Evolutionary conservation across 495 filamentous ascomycete species (phyloP), one percentile per base, ranked within the genome.

Genomic region (Ramalina intermedia): DNA sequence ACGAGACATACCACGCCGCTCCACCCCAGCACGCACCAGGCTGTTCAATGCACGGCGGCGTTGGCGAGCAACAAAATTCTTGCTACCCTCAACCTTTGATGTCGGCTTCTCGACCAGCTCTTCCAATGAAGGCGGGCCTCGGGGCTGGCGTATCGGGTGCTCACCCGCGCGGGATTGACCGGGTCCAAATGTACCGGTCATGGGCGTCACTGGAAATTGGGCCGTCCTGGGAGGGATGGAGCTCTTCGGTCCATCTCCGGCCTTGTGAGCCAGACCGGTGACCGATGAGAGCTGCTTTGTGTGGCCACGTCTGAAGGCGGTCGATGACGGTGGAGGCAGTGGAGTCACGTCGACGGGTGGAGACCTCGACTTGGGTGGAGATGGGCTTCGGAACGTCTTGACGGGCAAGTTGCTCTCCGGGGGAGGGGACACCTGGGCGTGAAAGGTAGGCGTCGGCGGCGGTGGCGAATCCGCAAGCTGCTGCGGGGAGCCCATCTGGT

Each of bases 61-160:
- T 58, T 91, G 88, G 53, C 90, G 90, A 29, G 87, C 82, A 17
- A 85, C 82, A 65, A 99, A 99, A 68, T 99, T 99, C 75, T 95
- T 94, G 78, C 90, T 95, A 35, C 93, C 91, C 58, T 95, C 90
- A 54, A 91, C 81, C 66, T 88, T 94, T 41, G 86, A 81, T 4
- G 91, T 99, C 6, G 91, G 91, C 65, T 87, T 89, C 23, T 81
- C 78, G 51, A 81, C 74, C 48, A 99, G 79, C 64, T 99, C 90
- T 55, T 99, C 93, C 40, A 96, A 71, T 2, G 85, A 78, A 5
- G 93, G 93, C 16, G 91, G 91, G 27, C 88, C 88, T 58, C 88
- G 85, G 42, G 91, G 91, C 64, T 96, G 93, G 52, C 91, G 91
- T 49, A 82, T 69, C 4, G 91, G 91, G 61, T 96, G 93, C 68